Evolutionary conservation across 768 basidiomycete species (phyloP), one percentile per base, ranked within the genome.

Genomic region (Lentinula edodes): DNA sequence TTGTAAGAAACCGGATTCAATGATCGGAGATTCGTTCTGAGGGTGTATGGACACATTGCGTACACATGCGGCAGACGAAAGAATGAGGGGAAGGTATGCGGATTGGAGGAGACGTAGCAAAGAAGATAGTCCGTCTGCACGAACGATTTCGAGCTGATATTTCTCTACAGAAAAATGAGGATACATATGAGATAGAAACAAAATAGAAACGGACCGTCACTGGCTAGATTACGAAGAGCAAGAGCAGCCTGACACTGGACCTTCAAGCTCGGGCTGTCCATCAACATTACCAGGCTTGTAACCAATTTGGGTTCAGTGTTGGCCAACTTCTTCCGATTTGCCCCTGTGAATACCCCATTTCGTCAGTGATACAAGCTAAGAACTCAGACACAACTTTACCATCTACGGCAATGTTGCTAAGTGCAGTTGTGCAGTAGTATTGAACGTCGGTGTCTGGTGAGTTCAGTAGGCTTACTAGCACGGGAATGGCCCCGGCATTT

Each of bases 11-110:
- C 96, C 96, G 39, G 94, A 91, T 69, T 99, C 97, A 72, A 99
- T 99, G 73, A 99, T 99, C 16, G 96, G 97, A 1, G 95, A 97
- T 74, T 98, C 97, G 80, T 99, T 99, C 71, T 88, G 86, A 0
- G 97, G 97, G 73, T 98, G 97, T 62, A 98, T 99, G 6, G 96
- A 98, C 38, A 99, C 97, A 69, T 99, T 99, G 63, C 97, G 93
- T 52, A 98, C 96, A 71, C 97, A 99, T 0, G 97, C 97, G 50
- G 97, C 97, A 50, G 96, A 93, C 3, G 97, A 98, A 48, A 99
- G 86, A 68, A 99, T 98, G 65, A 98, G 87, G 20, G 97, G 97
- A 23, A 98, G 89, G 72, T 97, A 99, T 2, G 95, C 91, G 1
- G 96, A 98, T 72, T 95, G 93, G 34, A 99, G 81, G 35, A 99